Base-by-base conservation (phyloP, 2,329 filamentous ascomycete species). In the Emergomyces pasteurianus region DNA sequence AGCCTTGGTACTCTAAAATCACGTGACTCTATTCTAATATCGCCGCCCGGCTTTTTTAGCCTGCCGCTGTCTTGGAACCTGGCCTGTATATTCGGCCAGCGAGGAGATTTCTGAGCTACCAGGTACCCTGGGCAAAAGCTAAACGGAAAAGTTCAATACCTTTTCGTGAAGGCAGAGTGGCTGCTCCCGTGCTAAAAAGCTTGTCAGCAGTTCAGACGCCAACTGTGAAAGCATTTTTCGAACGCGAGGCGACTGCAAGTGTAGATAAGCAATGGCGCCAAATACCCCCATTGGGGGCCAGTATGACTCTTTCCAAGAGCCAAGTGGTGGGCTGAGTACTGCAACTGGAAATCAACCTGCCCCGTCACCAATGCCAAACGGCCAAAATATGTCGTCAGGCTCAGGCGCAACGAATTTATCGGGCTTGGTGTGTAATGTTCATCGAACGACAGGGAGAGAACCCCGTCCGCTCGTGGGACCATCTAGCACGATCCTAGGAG, bases 401-500 rank as follows among this genome's bases (percentile, higher is more conserved):
- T 70, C 76, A 14, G 77, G 78, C 26, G 78, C 82, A n/a, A 79
- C 84, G 62, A 83, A 86, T 63, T 71, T 87, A 34, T 87, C 85
- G 5, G 85, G 84, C 4, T 73, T 88, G 61, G 85, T 87, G 8
- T 88, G 85, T 71, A 87, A 86, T 71, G 83, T 87, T 28, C 83
- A 86, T 67, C 79, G 92, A 65, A 97, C 94, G 1, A 97, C 92
- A 0, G 94, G 94, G 42, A 86, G 86, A 63, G 92, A 97, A 71
- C 94, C 94, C 2, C 90, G 89, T 69, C 89, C 94, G 2, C 79
- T 97, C 2, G 94, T 99, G 0, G 94, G 94, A 38, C 92, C 94
- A 5, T 96, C 94, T 0, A 97, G 94, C 0, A 97, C 94, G 0
- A 89, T 97, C 55, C 75, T 99, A 1, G 94, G 92, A 34, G 94